phyloP scores from a whole-genome alignment of 2,329 filamentous ascomycete genomes.

The Penicillium psychrosexuale region DNA sequence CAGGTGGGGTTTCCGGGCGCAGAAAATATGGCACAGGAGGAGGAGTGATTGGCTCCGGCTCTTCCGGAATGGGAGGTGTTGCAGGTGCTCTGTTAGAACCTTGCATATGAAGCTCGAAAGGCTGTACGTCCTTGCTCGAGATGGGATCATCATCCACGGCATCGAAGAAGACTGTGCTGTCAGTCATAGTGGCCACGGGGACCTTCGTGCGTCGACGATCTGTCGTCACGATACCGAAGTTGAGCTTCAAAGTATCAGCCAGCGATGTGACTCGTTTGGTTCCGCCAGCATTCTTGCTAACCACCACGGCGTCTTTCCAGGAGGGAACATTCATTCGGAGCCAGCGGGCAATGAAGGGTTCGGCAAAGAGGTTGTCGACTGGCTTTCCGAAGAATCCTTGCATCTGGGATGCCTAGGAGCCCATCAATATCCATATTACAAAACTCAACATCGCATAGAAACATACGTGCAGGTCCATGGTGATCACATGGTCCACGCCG shows the following conservation, averaged over 20 bases:
- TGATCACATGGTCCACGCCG: slow-evolving; percentile 95
- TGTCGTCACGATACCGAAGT: slow-evolving; percentile 82
- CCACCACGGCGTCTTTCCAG: slow-evolving; percentile 88
- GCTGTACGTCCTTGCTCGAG: slow-evolving; percentile 25
- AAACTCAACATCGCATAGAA: slow-evolving; percentile 3
- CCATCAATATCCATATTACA: slow-evolving; percentile 15
- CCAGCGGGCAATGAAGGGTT: slow-evolving; percentile 93
- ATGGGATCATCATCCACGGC: slow-evolving; percentile 49
- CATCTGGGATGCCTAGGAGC: slow-evolving; percentile 76
- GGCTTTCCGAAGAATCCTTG: slow-evolving; percentile 98
- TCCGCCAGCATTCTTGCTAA: slow-evolving; percentile 96
- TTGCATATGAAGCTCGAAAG: slow-evolving; percentile 29
- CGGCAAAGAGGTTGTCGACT: slow-evolving; percentile 94
- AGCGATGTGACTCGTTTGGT: slow-evolving; percentile 96
- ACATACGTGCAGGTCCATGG: slow-evolving; percentile 82
- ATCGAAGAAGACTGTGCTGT: slow-evolving; percentile 74
- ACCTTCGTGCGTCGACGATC: slow-evolving; percentile 54
- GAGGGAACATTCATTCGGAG: slow-evolving; percentile 82
- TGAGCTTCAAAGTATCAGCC: slow-evolving; percentile 92
- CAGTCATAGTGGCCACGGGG: slow-evolving; percentile 60
- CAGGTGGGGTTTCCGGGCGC: slow-evolving; percentile 38
- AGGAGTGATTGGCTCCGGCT: slow-evolving; percentile 20
- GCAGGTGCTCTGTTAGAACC: slow-evolving; percentile 9
- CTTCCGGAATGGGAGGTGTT: slow-evolving; percentile 21
- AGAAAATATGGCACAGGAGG: slow-evolving; percentile 25